Evolutionary conservation across 352 stramenopile genomes (phyloP), one percentile per base, ranked within the genome.

Genomic region (Phytophthora litchii): DNA sequence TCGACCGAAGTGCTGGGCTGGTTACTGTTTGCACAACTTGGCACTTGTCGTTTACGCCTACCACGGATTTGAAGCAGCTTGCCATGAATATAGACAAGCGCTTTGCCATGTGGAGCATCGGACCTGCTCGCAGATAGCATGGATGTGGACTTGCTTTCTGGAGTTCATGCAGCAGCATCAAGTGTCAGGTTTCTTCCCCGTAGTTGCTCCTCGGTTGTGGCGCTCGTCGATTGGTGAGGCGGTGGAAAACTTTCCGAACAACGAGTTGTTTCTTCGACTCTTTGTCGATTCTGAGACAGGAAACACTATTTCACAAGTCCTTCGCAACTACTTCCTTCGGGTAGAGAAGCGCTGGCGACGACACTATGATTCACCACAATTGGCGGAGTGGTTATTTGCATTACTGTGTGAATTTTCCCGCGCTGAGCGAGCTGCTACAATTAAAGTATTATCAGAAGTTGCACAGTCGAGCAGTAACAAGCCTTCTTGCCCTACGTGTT

Each of bases 321-420:
- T 91, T 27, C 85, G 81, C 8, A 80, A 64, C 27, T 75, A 90
- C 50, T 94, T 91, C 21, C 14, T 78, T 37, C 55, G 25, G 0
- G 63, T 83, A 10, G 63, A 84, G 31, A 63, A 76, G 25, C 65
- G 60, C 4, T 84, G 67, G 60, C 66, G 60, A 34, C 77, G 83
- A 13, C 72, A 88, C 46, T 78, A 78, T 38, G 80, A 92, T 59
- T 91, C 85, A 3, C 85, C 83, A 0, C 48, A 72, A 20, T 31
- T 89, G 36, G 57, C 80, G 13, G 85, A 94, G 37, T 94, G 85
- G 83, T 57, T 94, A 12, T 94, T 94, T 63, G 75, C 70, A 1
- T 56, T 94, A 11, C 64, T 91, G 0, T 87, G 76, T 59, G 83
- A 92, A 64, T 53, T 94, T 34, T 61, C 55, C 40, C 77, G 85